phyloP scores from a whole-genome alignment of 1,284 basidiomycete genomes.

The Ceratobasidium papillatum region DNA sequence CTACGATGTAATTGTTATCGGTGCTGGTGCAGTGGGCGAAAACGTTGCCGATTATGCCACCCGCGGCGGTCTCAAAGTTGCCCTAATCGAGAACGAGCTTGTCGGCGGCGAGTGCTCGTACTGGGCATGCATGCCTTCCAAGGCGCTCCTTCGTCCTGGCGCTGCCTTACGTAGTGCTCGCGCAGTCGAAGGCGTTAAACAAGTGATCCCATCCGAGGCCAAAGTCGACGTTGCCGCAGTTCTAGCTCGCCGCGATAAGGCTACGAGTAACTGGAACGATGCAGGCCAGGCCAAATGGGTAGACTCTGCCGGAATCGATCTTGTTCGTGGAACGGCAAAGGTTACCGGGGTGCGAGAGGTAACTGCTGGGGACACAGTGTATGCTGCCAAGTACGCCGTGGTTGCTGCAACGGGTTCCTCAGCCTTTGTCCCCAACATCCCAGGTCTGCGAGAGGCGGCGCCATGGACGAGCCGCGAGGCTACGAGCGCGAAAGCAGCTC shows the following conservation, averaged over 20 bases:
- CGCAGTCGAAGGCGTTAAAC: slow-evolving; percentile 31
- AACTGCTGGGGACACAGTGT: slow-evolving; percentile 4
- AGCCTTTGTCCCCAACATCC: slow-evolving; percentile 27
- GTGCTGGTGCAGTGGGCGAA: slow-evolving; percentile 40
- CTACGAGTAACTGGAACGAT: slow-evolving; percentile 34
- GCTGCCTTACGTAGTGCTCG: slow-evolving; percentile 33
- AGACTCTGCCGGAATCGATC: slow-evolving; percentile 33
- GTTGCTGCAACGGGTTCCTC: slow-evolving; percentile 32
- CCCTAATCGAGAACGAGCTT: slow-evolving; percentile 36
- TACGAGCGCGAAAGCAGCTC: slow-evolving; percentile 28
- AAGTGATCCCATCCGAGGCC: slow-evolving; percentile 18
- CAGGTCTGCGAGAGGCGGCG: slow-evolving; percentile 25
- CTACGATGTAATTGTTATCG: slow-evolving; percentile 41
- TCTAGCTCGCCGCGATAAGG: slow-evolving; percentile 26
- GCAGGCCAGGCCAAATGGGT: slow-evolving; percentile 41
- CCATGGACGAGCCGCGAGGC: slow-evolving; percentile 42
- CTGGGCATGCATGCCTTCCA: slow-evolving; percentile 42
- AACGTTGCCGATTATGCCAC: slow-evolving; percentile 38
- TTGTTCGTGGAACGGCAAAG: slow-evolving; percentile 38
- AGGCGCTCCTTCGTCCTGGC: slow-evolving; percentile 40
- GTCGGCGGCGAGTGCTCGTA: slow-evolving; percentile 41
- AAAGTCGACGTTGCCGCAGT: slow-evolving; percentile 26
- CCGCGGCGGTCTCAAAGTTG: slow-evolving; percentile 30
- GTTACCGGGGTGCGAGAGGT: slow-evolving; percentile 2
- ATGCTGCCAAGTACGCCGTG: slow-evolving; percentile 35